Evolutionary conservation across 768 basidiomycete species (phyloP).

Genomic region (Tylopilus rubrobrunneus): DNA sequence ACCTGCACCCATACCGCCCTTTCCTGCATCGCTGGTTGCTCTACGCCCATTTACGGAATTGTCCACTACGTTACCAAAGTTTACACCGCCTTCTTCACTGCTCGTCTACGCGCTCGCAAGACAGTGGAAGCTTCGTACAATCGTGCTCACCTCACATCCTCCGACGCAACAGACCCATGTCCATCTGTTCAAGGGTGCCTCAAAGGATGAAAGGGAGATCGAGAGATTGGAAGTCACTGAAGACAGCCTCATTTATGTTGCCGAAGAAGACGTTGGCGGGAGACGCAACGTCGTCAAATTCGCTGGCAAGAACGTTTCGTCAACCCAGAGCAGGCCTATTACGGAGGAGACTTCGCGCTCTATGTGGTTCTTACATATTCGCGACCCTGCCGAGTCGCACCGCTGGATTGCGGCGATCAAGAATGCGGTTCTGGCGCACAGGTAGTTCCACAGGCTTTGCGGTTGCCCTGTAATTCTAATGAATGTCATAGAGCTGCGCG

Average conservation of each 20-base stretch:
- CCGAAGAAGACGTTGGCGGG: conserved; percentile 50
- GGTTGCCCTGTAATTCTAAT: neutral
- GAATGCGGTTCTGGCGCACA: conserved; percentile 63
- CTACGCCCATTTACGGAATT: conserved; percentile 52
- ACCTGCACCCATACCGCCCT: conserved; percentile 40
- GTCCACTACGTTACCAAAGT: conserved; percentile 58
- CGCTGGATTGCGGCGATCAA: conserved; percentile 77
- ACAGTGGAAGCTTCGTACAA: conserved; percentile 65
- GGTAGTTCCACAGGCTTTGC: conserved; percentile 36
- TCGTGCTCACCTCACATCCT: conserved; percentile 51
- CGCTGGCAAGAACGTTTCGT: conserved; percentile 58
- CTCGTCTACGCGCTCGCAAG: conserved; percentile 70
- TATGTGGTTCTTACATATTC: conserved; percentile 65
- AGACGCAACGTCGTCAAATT: conserved; percentile 59
- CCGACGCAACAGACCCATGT: conserved; percentile 46
- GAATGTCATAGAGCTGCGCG: conserved; percentile 51
- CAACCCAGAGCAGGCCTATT: conserved; percentile 27
- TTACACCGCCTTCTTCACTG: conserved; percentile 62
- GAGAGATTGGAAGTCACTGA: conserved; percentile 76
- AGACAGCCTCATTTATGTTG: conserved; percentile 70
- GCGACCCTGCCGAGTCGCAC: conserved; percentile 58
- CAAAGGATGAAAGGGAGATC: conserved; percentile 60
- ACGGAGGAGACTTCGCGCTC: conserved; percentile 5
- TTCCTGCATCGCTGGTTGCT: conserved; percentile 54
- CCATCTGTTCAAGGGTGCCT: conserved; percentile 67